phyloP scores from a whole-genome alignment of 2,329 filamentous ascomycete genomes.

The Coniochaeta hoffmannii region DNA sequence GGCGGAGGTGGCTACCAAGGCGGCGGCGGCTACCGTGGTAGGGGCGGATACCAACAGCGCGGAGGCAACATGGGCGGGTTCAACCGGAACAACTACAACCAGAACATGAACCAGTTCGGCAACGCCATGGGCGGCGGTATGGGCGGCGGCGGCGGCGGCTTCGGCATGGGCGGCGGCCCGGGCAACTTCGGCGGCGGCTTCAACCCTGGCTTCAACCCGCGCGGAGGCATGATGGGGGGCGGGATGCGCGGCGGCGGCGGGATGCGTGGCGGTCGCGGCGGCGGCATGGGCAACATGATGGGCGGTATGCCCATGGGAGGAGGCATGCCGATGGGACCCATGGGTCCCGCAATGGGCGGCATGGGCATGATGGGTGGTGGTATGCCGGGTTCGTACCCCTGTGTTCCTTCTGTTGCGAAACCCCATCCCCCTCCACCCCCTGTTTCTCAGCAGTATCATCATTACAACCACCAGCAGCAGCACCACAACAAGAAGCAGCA shows the following conservation, averaged over 20 bases:
- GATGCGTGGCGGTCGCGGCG: constrained; percentile 46
- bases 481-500: not conserved
- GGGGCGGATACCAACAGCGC: constrained; percentile 33
- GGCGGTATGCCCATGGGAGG: constrained; percentile 33
- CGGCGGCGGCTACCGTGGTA: constrained; percentile 42
- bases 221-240: constrained; percentile 41
- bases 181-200: constrained; percentile 33
- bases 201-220: constrained; percentile 14
- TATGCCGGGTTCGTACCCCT: constrained; percentile 48
- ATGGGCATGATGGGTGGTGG: constrained; percentile 41
- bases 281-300: constrained; percentile 51
- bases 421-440: not conserved
- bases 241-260: constrained; percentile 38
- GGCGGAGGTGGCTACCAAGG: constrained; percentile 38
- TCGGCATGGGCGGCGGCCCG: constrained; percentile 38
- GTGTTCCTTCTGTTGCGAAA: not conserved
- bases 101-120: constrained; percentile 24
- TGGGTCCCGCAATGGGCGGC: constrained; percentile 39
- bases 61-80: constrained; percentile 39
- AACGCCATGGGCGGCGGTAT: constrained; percentile 39
- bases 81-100: constrained; percentile 33
- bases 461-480: not conserved
- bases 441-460: not conserved
- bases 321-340: constrained; percentile 32
- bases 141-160: constrained; percentile 34